phyloP scores from a whole-genome alignment of 768 basidiomycete genomes.

The Gymnopilus dilepis region DNA sequence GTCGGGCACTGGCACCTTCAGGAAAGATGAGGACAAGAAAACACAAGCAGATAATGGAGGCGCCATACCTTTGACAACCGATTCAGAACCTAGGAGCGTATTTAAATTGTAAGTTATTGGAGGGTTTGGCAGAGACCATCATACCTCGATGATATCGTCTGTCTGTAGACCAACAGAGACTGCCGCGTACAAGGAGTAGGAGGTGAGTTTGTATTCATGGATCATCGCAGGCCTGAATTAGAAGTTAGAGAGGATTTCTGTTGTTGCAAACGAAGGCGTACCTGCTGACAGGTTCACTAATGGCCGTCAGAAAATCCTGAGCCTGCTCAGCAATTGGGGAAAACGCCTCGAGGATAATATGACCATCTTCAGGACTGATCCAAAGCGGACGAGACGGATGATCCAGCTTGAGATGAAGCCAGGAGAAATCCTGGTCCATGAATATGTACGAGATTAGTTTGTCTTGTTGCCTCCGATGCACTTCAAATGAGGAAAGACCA shows the following conservation, averaged over 20 bases:
- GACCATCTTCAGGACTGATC: constrained; percentile 92
- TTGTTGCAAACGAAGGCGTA: constrained; percentile 46
- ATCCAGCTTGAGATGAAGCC: constrained; percentile 87
- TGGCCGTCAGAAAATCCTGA: constrained; percentile 97
- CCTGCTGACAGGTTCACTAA: constrained; percentile 98
- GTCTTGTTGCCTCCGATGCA: constrained; percentile 76
- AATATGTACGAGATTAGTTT: constrained; percentile 82
- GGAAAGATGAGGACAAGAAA: constrained; percentile 1
- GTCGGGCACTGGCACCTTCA: constrained; percentile 90
- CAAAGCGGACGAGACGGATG: constrained; percentile 93
- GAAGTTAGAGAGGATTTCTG: constrained; percentile 11
- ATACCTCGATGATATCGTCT: constrained; percentile 96
- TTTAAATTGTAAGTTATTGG: constrained; percentile 32
- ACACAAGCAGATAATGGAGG: constrained; percentile 16
- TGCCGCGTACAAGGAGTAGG: constrained; percentile 97
- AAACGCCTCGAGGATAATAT: constrained; percentile 97
- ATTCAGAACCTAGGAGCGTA: constrained; percentile 66
- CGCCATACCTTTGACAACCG: constrained; percentile 73
- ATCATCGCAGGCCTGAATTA: constrained; percentile 88
- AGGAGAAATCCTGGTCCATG: constrained; percentile 85
- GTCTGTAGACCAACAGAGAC: constrained; percentile 98
- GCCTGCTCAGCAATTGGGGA: constrained; percentile 98
- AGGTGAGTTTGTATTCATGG: constrained; percentile 98
- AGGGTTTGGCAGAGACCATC: constrained; percentile 35
- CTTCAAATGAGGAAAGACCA: constrained; percentile 60